Evolutionary conservation across 2,329 filamentous ascomycete genomes (phyloP).

Genomic region (Escovopsis sp.): DNA sequence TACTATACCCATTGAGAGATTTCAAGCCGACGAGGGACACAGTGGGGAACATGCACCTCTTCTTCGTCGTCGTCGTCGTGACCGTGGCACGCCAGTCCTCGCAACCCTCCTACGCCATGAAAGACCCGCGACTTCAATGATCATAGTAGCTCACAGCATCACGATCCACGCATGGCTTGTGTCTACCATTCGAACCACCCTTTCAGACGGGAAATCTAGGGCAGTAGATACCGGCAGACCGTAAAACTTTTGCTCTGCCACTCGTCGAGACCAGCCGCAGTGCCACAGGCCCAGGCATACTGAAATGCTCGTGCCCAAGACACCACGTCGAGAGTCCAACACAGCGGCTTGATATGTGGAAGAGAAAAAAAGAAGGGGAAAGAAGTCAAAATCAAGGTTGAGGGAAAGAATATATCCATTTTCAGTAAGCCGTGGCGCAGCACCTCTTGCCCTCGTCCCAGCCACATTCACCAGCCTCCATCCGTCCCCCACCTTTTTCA

Average conservation of each 20-base stretch:
- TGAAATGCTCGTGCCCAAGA: constrained; percentile 9
- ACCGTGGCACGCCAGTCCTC: too few species aligned
- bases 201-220: constrained; percentile 64
- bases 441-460: too few species aligned
- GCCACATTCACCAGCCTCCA: neutral
- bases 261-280: constrained; percentile 37
- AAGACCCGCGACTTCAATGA: too few species aligned
- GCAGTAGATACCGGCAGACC: constrained; percentile 75
- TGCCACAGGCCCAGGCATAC: constrained; percentile 27
- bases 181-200: constrained; percentile 73
- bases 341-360: constrained; percentile 12
- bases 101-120: too few species aligned
- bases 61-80: too few species aligned
- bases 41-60: too few species aligned
- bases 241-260: constrained; percentile 44
- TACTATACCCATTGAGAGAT: constrained; percentile 12
- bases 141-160: too few species aligned
- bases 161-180: constrained; percentile 28
- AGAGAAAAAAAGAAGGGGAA: constrained; percentile 4
- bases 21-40: too few species aligned
- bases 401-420: neutral
- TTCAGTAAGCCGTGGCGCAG: too few species aligned
- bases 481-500: constrained; percentile 5
- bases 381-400: constrained; percentile 10
- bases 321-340: constrained; percentile 12